These are phyloP conservation scores for Malus hybrid DNA, from an alignment of 331 rosid species.

Conservation along the genomic window DNA sequence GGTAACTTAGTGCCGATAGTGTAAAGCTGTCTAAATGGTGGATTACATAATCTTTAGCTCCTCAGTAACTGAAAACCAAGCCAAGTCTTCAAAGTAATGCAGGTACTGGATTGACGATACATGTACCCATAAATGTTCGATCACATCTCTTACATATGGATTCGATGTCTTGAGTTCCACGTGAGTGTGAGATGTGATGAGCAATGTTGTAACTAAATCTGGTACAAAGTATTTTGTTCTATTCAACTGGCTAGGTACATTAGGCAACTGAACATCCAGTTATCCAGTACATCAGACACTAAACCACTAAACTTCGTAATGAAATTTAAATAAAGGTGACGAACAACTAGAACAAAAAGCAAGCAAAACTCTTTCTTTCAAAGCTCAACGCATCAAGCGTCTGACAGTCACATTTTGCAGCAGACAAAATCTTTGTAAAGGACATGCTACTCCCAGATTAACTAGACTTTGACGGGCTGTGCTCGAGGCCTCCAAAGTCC, in stretches of 20 bases:
- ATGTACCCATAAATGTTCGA: too few relatives aligned
- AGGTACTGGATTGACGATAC: too few relatives aligned
- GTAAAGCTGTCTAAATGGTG: too few relatives aligned
- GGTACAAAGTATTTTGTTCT: neutral
- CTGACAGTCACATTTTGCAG: neutral
- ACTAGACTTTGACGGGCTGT: conserved; percentile 38
- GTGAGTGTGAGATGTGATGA: too few relatives aligned
- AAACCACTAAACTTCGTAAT: neutral
- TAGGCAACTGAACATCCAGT: neutral
- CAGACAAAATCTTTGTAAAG: neutral
- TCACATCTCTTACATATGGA: too few relatives aligned
- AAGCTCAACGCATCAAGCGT: neutral
- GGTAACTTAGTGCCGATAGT: too few relatives aligned
- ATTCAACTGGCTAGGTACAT: neutral
- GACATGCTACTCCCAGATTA: conserved; percentile 1
- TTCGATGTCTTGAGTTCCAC: too few relatives aligned
- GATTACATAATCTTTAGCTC: too few relatives aligned
- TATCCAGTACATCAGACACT: neutral
- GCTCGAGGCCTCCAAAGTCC: conserved; percentile 94
- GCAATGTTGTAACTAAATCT: neutral
- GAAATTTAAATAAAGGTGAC: neutral
- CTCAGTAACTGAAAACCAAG: too few relatives aligned
- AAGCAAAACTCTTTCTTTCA: neutral
- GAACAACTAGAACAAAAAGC: neutral
- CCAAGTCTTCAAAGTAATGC: too few relatives aligned